Percentiles rank a stretch among this genome's conserved stretches.
Conservation (phyloP, 2,329 filamentous ascomycete genomes). For the Raffaelea deltoideospora region DNA sequence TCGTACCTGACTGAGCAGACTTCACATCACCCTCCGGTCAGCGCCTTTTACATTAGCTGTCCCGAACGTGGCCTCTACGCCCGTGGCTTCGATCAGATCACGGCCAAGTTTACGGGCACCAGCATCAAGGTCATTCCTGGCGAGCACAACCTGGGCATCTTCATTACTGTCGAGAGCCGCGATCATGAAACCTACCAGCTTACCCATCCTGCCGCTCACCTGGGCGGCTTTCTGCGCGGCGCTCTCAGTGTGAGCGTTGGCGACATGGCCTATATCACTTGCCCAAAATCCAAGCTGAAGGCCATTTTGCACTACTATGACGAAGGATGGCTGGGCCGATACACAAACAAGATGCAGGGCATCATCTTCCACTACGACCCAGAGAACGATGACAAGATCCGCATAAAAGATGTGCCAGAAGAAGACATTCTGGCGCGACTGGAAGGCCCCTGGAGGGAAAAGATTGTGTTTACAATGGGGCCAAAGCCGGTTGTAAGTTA, state of each 20-base stretch:
- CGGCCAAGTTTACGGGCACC: constrained; percentile 94
- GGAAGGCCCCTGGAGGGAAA: constrained; percentile 74
- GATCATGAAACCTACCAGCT: constrained; percentile 87
- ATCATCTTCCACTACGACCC: constrained; percentile 85
- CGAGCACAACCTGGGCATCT: constrained; percentile 90
- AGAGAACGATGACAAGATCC: constrained; percentile 63
- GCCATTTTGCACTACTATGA: constrained; percentile 86
- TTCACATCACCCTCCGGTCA: constrained; percentile 93
- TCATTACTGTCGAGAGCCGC: constrained; percentile 67
- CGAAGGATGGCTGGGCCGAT: constrained; percentile 84
- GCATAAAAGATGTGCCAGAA: constrained; percentile 74
- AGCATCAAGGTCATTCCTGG: constrained; percentile 84
- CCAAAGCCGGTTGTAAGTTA: constrained; percentile 44
- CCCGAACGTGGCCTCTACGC: constrained; percentile 80
- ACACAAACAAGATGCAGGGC: constrained; percentile 83
- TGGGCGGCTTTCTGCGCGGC: constrained; percentile 76
- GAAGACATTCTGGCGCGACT: constrained; percentile 71
- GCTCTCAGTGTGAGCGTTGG: constrained; percentile 82
- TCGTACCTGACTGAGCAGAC: constrained; percentile 97
- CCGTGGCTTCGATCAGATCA: constrained; percentile 87
- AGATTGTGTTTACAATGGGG: constrained; percentile 44
- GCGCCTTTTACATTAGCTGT: constrained; percentile 86
- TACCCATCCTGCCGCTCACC: constrained; percentile 83
- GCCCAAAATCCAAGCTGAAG: constrained; percentile 80
- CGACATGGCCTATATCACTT: constrained; percentile 77